Percentiles rank a stretch among this genome's conserved stretches.
These are phyloP conservation scores for Vigna unguiculata DNA, from an alignment of 306 rosid genomes.

Conservation along the genomic window DNA sequence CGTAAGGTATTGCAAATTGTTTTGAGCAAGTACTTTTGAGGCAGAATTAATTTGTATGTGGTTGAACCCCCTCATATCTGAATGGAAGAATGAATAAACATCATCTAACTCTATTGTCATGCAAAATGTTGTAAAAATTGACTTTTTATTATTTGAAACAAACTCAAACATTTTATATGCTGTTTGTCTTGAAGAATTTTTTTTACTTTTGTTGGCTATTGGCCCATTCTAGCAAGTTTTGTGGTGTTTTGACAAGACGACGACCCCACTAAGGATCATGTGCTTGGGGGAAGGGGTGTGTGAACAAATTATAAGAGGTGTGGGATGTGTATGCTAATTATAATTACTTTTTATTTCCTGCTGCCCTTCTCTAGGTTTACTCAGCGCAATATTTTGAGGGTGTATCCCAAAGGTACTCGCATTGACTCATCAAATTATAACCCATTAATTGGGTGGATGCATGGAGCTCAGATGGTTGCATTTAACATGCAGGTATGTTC, in stretches of 20 bases:
- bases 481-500: slow-evolving; percentile 94
- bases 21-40: slow-evolving; percentile 8
- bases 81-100: slow-evolving; percentile 19
- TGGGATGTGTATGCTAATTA: neutral
- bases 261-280: no score
- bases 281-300: no score
- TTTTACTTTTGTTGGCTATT: neutral
- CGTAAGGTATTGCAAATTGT: slow-evolving; percentile 69
- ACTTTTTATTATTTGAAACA: neutral
- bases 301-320: neutral
- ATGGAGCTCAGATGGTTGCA: slow-evolving; percentile 99
- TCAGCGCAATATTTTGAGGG: slow-evolving; percentile 88
- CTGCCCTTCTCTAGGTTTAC: slow-evolving; percentile 74
- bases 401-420: slow-evolving; percentile 93
- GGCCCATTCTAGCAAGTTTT: neutral
- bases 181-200: slow-evolving; percentile 2
- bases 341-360: slow-evolving; percentile 15
- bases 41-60: neutral
- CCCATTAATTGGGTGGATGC: slow-evolving; percentile 95
- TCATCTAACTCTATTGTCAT: slow-evolving; percentile 21
- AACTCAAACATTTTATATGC: neutral
- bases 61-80: neutral
- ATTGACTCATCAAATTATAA: slow-evolving; percentile 96
- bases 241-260: slow-evolving; percentile 1
- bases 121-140: slow-evolving; percentile 28